Base-by-base conservation (phyloP, 139 green algal genomes). In the Closterium sp. region DNA sequence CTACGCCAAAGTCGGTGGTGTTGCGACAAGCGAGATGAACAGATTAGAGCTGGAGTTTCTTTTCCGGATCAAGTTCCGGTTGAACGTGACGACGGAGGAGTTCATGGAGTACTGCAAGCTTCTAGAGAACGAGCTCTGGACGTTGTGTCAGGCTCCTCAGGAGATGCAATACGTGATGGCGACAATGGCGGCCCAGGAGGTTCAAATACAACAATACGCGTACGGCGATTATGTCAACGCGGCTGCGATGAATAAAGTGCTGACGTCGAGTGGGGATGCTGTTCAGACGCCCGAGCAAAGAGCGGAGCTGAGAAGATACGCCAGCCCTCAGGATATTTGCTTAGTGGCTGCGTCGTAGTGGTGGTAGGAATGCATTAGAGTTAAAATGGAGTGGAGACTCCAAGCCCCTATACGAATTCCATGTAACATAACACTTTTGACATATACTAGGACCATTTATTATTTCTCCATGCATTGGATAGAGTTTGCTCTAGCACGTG, bases 31-130 rank as follows among this genome's bases (percentile, higher is more conserved):
- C 28, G 96, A 98, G 95, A 90, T 98, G 33, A 98, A 98, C 89
- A 83, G 87, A 19, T 94, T 98, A 43, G 96, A 98, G 96, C 88
- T 97, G 38, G 91, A 97, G 90, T 93, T 98, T 88, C 94, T 98
- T 83, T 93, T 93, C 92, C 91, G 95, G 76, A 85, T 97, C 83
- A 96, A 96, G 43, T 97, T 95, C 83, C 76, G 91, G 10, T 88
- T 97, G 88, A 84, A 92, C 30, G 94, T 97, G 31, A 93, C 85
- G 23, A 36, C n/a, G 7, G 87, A 31, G 25, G 34, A 36, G 36
- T 94, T 94, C 35, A 69, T 91, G 23, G 33, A 25, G 33, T 94
- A 94, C 35, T 90, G 88, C 35, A 55, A 19, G 34, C 87, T 88
- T n/a, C 88, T 94, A 25, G 91, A 94, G 88, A 31, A 69, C 33